Evolutionary conservation across 805 yeast species (phyloP).

Genomic region (Kuraishia floccosa): DNA sequence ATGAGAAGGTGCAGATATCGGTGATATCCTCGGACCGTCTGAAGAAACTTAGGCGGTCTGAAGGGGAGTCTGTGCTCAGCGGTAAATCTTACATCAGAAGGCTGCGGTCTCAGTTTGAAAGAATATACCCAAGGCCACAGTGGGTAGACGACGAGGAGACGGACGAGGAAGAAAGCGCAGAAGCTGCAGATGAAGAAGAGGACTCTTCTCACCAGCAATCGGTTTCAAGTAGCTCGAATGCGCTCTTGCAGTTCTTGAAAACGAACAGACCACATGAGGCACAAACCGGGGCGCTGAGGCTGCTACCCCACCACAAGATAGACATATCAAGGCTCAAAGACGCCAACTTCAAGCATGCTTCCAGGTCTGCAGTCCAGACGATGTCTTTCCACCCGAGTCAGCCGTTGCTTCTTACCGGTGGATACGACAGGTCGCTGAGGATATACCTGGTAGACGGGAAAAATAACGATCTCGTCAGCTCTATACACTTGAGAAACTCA

Average conservation of each 20-base stretch:
- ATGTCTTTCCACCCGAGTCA: constrained; percentile 75
- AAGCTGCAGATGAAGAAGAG: constrained; percentile 8
- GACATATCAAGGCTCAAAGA: constrained; percentile 80
- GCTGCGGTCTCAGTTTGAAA: constrained; percentile 51
- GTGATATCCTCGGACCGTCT: constrained; percentile 46
- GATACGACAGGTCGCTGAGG: constrained; percentile 82
- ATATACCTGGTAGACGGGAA: constrained; percentile 88
- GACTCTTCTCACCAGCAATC: constrained; percentile 1
- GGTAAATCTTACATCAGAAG: constrained; percentile 20
- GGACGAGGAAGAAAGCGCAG: constrained; percentile 20
- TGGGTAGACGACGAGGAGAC: constrained; percentile 64
- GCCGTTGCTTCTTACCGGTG: constrained; percentile 82
- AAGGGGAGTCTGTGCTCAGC: constrained; percentile 18
- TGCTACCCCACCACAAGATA: constrained; percentile 59
- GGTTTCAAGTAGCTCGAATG: constrained; percentile 15
- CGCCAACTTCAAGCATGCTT: constrained; percentile 60
- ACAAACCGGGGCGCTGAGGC: constrained; percentile 26
- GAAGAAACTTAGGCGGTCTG: constrained; percentile 59
- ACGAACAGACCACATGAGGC: constrained; percentile 18
- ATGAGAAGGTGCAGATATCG: constrained; percentile 59
- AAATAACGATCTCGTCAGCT: constrained; percentile 66
- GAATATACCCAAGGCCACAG: constrained; percentile 69
- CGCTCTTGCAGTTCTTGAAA: constrained; percentile 18
- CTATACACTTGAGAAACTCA: constrained; percentile 65
- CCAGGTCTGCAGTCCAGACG: constrained; percentile 78